Evolutionary conservation across 2,329 filamentous ascomycete genomes (phyloP).

Genomic region (Thermochaetoides dissita): DNA sequence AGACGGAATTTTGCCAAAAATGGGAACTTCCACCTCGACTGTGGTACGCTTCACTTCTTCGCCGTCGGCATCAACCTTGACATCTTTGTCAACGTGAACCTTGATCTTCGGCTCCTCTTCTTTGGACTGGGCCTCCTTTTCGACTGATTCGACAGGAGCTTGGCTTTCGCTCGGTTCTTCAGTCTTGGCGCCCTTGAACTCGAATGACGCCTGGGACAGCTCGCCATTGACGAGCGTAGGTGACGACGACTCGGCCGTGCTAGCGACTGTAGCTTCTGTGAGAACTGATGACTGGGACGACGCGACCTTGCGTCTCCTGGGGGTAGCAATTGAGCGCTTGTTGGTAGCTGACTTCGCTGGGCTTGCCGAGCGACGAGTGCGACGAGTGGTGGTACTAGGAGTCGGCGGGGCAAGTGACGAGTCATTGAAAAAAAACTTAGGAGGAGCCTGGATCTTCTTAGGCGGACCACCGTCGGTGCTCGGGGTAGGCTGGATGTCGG

Average conservation of each 20-base stretch:
- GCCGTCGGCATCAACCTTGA: slow-evolving; percentile 39
- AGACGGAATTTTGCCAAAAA: slow-evolving; percentile 52
- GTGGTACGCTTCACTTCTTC: slow-evolving; percentile 57
- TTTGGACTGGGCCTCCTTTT: slow-evolving; percentile 34
- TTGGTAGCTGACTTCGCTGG: slow-evolving; percentile 31
- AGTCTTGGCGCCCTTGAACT: slow-evolving; percentile 17
- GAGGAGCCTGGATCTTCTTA: slow-evolving; percentile 68
- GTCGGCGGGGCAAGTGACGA: slow-evolving; percentile 35
- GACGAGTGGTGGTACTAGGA: slow-evolving; percentile 29
- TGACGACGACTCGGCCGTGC: slow-evolving; percentile 16
- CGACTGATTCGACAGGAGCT: slow-evolving; percentile 31
- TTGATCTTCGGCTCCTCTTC: slow-evolving; percentile 49
- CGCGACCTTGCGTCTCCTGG: slow-evolving; percentile 37
- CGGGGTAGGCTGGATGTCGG: slow-evolving; percentile 55
- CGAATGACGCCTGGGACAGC: slow-evolving; percentile 9
- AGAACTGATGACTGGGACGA: slow-evolving; percentile 26
- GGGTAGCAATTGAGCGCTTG: slow-evolving; percentile 35
- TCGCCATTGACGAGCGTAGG: slow-evolving; percentile 19
- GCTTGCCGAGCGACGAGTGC: slow-evolving; percentile 43
- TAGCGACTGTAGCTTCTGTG: slow-evolving; percentile 19
- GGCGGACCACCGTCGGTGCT: slow-evolving; percentile 43
- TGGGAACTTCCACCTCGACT: slow-evolving; percentile 62
- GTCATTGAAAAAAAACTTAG: slow-evolving; percentile 46
- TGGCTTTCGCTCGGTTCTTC: slow-evolving; percentile 19
- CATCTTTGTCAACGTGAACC: slow-evolving; percentile 55